phyloP scores from a whole-genome alignment of 768 basidiomycete species.

The Rhizopogon sp. region DNA sequence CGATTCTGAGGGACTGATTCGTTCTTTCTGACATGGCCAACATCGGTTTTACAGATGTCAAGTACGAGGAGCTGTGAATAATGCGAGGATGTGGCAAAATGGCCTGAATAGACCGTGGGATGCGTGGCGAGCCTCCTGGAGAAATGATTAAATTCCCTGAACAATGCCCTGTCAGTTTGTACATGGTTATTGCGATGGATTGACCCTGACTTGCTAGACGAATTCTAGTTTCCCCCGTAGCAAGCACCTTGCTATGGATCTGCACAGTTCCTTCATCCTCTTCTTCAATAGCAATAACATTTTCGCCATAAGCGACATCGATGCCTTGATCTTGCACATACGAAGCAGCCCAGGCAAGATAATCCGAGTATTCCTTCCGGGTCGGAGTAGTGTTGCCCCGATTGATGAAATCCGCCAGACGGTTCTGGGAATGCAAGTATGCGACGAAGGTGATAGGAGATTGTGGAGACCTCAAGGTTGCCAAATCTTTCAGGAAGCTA shows the following conservation, averaged over 20 bases:
- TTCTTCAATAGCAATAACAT: slow-evolving; percentile 37
- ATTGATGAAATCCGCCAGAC: slow-evolving; percentile 50
- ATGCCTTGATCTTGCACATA: slow-evolving; percentile 40
- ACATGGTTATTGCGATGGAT: not conserved
- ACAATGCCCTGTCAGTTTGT: not conserved
- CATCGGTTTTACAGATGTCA: slow-evolving; percentile 32
- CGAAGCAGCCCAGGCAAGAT: slow-evolving; percentile 46
- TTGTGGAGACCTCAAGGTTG: slow-evolving; percentile 45
- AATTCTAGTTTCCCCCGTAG: slow-evolving; percentile 28
- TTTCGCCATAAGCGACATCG: slow-evolving; percentile 40
- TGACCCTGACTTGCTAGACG: slow-evolving; percentile 35
- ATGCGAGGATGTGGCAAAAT: slow-evolving; percentile 31
- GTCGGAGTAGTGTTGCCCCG: slow-evolving; percentile 46
- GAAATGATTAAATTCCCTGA: slow-evolving; percentile 46
- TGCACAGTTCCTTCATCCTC: slow-evolving; percentile 29
- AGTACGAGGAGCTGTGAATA: slow-evolving; percentile 41
- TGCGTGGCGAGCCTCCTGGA: slow-evolving; percentile 43
- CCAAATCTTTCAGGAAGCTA: slow-evolving; percentile 51
- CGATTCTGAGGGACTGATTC: slow-evolving; percentile 27
- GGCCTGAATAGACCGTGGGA: slow-evolving; percentile 33
- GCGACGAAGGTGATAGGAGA: slow-evolving; percentile 48
- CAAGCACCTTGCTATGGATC: slow-evolving; percentile 31
- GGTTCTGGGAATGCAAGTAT: slow-evolving; percentile 45
- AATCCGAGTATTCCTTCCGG: slow-evolving; percentile 50
- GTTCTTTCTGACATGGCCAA: slow-evolving; percentile 9